Evolutionary conservation across 805 yeast genomes (phyloP).

Genomic region (Blastobotrys parvus): DNA sequence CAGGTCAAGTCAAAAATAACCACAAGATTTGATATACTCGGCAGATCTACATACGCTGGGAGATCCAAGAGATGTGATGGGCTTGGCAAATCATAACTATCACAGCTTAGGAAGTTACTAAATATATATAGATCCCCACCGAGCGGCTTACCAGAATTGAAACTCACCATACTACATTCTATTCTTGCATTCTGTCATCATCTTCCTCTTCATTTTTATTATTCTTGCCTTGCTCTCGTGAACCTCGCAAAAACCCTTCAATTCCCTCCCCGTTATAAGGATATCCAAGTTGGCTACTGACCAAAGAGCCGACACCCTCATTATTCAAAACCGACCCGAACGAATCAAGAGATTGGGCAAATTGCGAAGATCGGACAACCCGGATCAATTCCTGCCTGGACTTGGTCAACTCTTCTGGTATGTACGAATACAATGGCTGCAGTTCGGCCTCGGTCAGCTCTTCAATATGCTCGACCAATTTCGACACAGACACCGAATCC

Average conservation of each 20-base stretch:
- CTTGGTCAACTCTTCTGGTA: conserved; percentile 37
- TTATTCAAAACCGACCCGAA: conserved; percentile 40
- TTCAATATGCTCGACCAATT: conserved; percentile 30
- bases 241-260: conserved; percentile 39
- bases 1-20: no score
- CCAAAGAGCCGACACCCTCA: conserved; percentile 33
- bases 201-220: conserved; percentile 3
- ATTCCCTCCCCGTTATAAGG: conserved; percentile 50
- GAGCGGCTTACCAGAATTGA: no score
- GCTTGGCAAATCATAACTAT: no score
- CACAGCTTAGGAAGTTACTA: no score
- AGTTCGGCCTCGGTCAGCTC: conserved; percentile 29
- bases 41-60: no score
- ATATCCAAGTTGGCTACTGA: conserved; percentile 41
- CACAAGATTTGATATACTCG: no score
- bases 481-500: conserved; percentile 30
- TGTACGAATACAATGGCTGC: conserved; percentile 28
- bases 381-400: conserved; percentile 34
- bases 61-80: no score
- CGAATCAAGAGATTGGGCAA: conserved; percentile 35
- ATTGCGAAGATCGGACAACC: conserved; percentile 42
- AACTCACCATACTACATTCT: no score
- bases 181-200: conserved; percentile 1
- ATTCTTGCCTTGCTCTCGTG: conserved; percentile 23
- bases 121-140: no score